phyloP scores from a whole-genome alignment of 2,329 filamentous ascomycete genomes.

The Fusarium albosuccineum region DNA sequence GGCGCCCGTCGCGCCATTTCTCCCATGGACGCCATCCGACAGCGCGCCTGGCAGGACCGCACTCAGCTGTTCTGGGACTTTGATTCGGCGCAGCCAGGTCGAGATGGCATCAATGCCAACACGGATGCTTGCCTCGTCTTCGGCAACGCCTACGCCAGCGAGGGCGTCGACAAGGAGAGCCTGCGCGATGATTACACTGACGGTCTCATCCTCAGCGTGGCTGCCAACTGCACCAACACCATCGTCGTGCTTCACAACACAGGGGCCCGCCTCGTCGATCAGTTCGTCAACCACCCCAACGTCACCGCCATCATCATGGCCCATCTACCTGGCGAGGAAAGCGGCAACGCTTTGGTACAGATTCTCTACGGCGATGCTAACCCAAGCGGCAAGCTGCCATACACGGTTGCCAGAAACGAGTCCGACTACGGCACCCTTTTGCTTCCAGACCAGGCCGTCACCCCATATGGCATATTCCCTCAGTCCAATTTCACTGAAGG shows the following conservation, averaged over 20 bases:
- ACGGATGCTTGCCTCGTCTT: slow-evolving; percentile 82
- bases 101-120: background rate
- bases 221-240: slow-evolving; percentile 71
- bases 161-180: slow-evolving; percentile 76
- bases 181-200: slow-evolving; percentile 78
- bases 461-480: too few species aligned
- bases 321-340: slow-evolving; percentile 75
- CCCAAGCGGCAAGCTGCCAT: slow-evolving; percentile 70
- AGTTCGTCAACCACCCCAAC: slow-evolving; percentile 73
- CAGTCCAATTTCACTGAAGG: too few species aligned
- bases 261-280: slow-evolving; percentile 61
- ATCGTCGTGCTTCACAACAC: slow-evolving; percentile 75
- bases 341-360: slow-evolving; percentile 66
- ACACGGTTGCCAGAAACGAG: slow-evolving; percentile 69
- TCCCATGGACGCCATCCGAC: slow-evolving; percentile 5
- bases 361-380: slow-evolving; percentile 70
- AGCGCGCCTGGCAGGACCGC: background rate
- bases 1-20: slow-evolving; percentile 2
- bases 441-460: too few species aligned
- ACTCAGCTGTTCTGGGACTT: slow-evolving; percentile 19
- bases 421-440: slow-evolving; percentile 1
- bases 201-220: slow-evolving; percentile 69
- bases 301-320: slow-evolving; percentile 73
- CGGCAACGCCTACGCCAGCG: slow-evolving; percentile 81
- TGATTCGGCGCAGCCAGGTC: slow-evolving; percentile 9